A percentile compares a stretch with the other conserved stretches of the same genome.
These are phyloP conservation scores for Thelonectria rubi DNA, from an alignment of 2,329 filamentous ascomycete genomes.

Conservation along the genomic window DNA sequence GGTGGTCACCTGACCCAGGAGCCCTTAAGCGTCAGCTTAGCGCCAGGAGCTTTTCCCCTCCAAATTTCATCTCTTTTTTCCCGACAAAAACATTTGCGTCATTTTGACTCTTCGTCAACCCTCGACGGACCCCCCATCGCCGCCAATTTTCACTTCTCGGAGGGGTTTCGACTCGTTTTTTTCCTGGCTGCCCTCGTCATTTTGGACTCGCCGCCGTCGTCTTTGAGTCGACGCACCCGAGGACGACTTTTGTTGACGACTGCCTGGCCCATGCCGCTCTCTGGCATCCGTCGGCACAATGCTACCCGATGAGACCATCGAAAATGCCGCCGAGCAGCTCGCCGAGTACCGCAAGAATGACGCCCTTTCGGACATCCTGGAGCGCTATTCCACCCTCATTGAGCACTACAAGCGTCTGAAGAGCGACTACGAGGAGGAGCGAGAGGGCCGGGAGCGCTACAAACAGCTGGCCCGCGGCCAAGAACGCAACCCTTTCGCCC, in stretches of 20 bases:
- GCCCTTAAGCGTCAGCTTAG: not conserved
- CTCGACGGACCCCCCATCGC: not conserved
- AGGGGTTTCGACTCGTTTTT: not conserved
- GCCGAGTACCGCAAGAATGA: conserved; percentile 44
- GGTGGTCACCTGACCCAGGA: not conserved
- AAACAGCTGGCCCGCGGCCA: conserved; percentile 60
- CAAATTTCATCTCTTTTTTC: not conserved
- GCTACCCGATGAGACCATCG: conserved; percentile 5
- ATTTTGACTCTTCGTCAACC: not conserved
- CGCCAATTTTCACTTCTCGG: not conserved
- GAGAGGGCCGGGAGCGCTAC: conserved; percentile 62
- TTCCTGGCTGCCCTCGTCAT: not conserved
- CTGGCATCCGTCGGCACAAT: not conserved
- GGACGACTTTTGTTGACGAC: not conserved
- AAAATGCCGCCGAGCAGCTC: conserved; percentile 40
- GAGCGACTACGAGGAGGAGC: conserved; percentile 66
- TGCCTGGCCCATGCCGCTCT: not conserved
- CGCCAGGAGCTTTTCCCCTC: not conserved
- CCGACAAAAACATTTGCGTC: not conserved
- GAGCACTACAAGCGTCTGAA: conserved; percentile 63
- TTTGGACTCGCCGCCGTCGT: not conserved
- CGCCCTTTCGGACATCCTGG: conserved; percentile 43
- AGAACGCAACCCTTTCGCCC: conserved; percentile 65
- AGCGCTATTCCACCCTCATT: conserved; percentile 52
- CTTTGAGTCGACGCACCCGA: not conserved